These are phyloP conservation scores for Globisporangium lucens DNA, from an alignment of 352 stramenopile species.

Conservation along the genomic window DNA sequence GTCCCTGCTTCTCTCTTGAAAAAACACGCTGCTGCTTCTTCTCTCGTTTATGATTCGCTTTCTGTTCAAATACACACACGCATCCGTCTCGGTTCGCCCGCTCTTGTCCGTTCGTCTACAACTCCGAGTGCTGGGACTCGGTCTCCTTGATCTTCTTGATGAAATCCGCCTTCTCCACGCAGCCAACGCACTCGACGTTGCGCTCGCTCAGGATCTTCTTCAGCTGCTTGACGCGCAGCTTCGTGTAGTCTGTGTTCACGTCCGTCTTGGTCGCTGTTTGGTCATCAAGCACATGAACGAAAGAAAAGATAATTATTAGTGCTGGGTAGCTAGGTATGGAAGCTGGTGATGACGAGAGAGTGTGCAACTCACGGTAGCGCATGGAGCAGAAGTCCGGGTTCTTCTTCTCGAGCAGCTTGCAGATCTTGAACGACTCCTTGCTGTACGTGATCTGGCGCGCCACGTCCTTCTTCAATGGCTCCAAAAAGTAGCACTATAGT, in stretches of 20 bases:
- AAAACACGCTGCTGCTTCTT: not conserved
- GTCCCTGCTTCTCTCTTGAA: not conserved
- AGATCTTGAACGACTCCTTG: conserved; percentile 93
- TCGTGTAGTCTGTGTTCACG: conserved; percentile 93
- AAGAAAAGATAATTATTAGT: not conserved
- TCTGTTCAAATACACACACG: conserved; percentile 11
- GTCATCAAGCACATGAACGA: not conserved
- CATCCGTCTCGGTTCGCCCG: not conserved
- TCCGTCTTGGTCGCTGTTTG: conserved; percentile 90
- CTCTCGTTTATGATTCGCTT: not conserved
- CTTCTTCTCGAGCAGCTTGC: conserved; percentile 92
- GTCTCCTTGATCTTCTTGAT: conserved; percentile 93
- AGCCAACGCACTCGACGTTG: conserved; percentile 91
- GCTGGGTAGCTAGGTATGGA: not conserved
- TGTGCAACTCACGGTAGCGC: conserved; percentile 82
- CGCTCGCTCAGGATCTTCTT: conserved; percentile 92
- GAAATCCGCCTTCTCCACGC: conserved; percentile 94
- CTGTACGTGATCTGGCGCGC: conserved; percentile 90
- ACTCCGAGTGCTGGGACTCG: conserved; percentile 73
- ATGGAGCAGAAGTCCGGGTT: conserved; percentile 94
- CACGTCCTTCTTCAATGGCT: conserved; percentile 94
- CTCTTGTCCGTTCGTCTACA: conserved; percentile 42
- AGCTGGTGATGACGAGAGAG: not conserved
- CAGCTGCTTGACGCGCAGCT: conserved; percentile 94
- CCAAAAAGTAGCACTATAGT: conserved; percentile 91